A percentile compares a stretch with the other conserved stretches of the same genome.
These are phyloP conservation scores for Russula dissimulans DNA, from an alignment of 768 basidiomycete species.

Conservation along the genomic window DNA sequence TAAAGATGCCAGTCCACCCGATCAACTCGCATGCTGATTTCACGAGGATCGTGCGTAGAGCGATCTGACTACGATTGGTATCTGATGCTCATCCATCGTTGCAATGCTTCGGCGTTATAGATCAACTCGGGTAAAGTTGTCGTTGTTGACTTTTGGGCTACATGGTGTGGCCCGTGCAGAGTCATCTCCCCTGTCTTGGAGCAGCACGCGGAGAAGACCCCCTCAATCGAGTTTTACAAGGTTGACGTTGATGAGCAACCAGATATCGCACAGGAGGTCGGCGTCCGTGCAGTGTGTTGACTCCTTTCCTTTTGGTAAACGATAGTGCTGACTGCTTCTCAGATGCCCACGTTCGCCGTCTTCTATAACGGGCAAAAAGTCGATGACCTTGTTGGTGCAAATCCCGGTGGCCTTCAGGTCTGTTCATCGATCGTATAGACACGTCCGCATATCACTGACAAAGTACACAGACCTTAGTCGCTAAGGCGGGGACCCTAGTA, in stretches of 20 bases:
- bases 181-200: slow-evolving; percentile 59
- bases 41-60: slow-evolving; percentile 30
- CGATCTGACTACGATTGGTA: not conserved
- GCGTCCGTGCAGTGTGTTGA: slow-evolving; percentile 51
- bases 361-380: slow-evolving; percentile 32
- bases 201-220: slow-evolving; percentile 33
- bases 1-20: not conserved
- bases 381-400: slow-evolving; percentile 40
- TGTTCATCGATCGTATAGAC: not conserved
- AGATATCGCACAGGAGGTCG: slow-evolving; percentile 47
- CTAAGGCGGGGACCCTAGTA: not conserved
- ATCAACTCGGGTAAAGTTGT: slow-evolving; percentile 40
- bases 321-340: not conserved
- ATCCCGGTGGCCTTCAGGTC: slow-evolving; percentile 34
- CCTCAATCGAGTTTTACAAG: slow-evolving; percentile 53
- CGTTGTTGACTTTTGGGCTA: slow-evolving; percentile 68
- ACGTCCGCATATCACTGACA: not conserved
- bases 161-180: slow-evolving; percentile 68
- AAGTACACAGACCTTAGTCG: not conserved
- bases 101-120: slow-evolving; percentile 23
- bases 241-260: slow-evolving; percentile 58
- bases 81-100: not conserved
- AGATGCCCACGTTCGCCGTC: slow-evolving; percentile 38
- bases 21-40: not conserved
- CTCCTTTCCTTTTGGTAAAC: not conserved